Conservation (phyloP, 2,329 filamentous ascomycete genomes). For the Incumbomyces lentus region DNA sequence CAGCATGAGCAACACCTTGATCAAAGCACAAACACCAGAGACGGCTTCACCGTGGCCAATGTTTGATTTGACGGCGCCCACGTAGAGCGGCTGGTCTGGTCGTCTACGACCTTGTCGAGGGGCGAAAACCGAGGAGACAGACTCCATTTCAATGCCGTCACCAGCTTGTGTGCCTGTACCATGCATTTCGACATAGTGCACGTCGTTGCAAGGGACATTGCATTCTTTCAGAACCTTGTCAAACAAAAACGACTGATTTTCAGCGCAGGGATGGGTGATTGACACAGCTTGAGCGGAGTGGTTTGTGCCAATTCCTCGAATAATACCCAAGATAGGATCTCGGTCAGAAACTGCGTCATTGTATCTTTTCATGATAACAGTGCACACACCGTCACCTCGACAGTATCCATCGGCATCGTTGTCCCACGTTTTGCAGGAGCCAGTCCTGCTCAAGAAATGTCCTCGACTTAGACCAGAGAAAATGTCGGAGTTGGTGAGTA, state of each 20-base stretch:
- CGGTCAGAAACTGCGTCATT: conserved; percentile 68
- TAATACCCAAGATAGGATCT: conserved; percentile 59
- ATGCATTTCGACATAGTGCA: conserved; percentile 32
- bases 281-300: conserved; percentile 48
- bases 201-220: conserved; percentile 27
- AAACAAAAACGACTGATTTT: conserved; percentile 29
- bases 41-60: conserved; percentile 38
- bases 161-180: conserved; percentile 34
- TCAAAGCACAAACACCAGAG: conserved; percentile 32
- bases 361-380: conserved; percentile 66
- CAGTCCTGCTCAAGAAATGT: conserved; percentile 67
- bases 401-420: conserved; percentile 74
- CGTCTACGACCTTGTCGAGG: conserved; percentile 22
- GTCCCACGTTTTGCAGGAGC: conserved; percentile 71
- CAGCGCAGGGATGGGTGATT: conserved; percentile 34
- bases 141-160: conserved; percentile 29
- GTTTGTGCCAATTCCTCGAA: conserved; percentile 66
- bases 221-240: conserved; percentile 29
- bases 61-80: conserved; percentile 29
- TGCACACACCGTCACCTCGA: conserved; percentile 64
- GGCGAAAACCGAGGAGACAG: conserved; percentile 28
- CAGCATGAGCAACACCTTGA: conserved; percentile 57
- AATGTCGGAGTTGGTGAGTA: conserved; percentile 72
- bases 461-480: conserved; percentile 65
- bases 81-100: conserved; percentile 25